Evolutionary conservation across 345 rosid species (phyloP), one percentile per base, ranked within the genome.

Genomic region (Turritis glabra): DNA sequence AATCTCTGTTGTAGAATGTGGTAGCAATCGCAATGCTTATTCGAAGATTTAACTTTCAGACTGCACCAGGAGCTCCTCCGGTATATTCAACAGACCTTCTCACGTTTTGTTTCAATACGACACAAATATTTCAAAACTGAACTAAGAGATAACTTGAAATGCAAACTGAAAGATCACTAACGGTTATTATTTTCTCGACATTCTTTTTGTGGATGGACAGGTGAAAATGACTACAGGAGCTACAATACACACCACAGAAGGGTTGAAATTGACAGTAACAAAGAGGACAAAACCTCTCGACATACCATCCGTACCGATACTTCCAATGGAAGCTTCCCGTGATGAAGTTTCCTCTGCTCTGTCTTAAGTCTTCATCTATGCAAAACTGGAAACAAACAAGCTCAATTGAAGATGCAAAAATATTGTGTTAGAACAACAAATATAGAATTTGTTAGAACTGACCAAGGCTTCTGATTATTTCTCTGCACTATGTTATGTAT

Each of bases 181-280:
- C 7, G 5, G 7, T 21, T 62, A 19, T 46, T 8, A 7, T 23
- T 23, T 35, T 27, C 43, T 19, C 13, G 67, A 33, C 12, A 25
- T 32, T 19, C 51, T 23, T 37, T 60, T 70, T 64, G 43, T 70
- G 54, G 43, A 55, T 77, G 72, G 14, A 77, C 86, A 93, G 97
- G 97, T 93, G 58, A 75, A 80, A 68, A 89, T 90, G 97, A 93
- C 94, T 8, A 93, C 97, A 22, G 96, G 98, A 76, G 98, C 98
- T 65, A 90, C 98, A 23, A 93, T 90, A 80, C 98, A 93, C 84
- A 93, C 97, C 2, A 89, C 96, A 0, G 80, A 86, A 80, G 98
- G 98, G 59, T 70, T 90, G 80, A 86, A 77, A 40, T 74, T 93
- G 93, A 86, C 87, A 0, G 88, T 89, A 19, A 86, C 90, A 9